Evolutionary conservation across 2,329 filamentous ascomycete genomes (phyloP).

Genomic region (Neopestalotiopsis sp.): DNA sequence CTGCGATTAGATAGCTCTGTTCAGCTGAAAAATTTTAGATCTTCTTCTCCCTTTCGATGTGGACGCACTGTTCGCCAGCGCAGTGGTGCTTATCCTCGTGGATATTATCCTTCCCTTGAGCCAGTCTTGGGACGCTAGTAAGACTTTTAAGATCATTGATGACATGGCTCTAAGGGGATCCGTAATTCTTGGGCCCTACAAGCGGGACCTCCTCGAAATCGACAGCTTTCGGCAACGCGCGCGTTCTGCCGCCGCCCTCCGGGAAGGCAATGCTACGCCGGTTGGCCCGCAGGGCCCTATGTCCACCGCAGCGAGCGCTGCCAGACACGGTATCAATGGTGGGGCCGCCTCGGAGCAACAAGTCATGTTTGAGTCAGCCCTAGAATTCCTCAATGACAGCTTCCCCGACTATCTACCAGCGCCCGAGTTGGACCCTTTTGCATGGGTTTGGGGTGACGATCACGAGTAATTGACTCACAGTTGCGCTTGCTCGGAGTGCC

Average conservation of each 20-base stretch:
- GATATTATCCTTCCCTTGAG: not conserved
- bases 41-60: not conserved
- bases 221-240: not conserved
- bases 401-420: not conserved
- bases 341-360: not conserved
- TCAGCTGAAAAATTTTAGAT: not conserved
- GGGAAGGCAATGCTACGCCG: not conserved
- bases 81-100: not conserved
- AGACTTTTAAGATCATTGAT: constrained; percentile 3
- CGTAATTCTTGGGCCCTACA: not conserved
- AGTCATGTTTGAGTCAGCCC: not conserved
- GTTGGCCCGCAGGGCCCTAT: not conserved
- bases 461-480: not conserved
- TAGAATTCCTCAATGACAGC: constrained; percentile 2
- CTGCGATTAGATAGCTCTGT: not conserved
- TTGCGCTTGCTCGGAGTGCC: not conserved
- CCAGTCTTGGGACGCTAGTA: not conserved
- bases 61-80: not conserved
- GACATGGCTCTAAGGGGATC: constrained; percentile 1
- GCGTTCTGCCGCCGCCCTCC: not conserved
- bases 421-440: not conserved
- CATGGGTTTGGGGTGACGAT: constrained; percentile 1
- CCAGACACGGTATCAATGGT: not conserved
- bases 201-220: not conserved
- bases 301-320: not conserved